These are phyloP conservation scores for Aspergillus awamori DNA, from an alignment of 2,329 filamentous ascomycete species.

Conservation along the genomic window DNA sequence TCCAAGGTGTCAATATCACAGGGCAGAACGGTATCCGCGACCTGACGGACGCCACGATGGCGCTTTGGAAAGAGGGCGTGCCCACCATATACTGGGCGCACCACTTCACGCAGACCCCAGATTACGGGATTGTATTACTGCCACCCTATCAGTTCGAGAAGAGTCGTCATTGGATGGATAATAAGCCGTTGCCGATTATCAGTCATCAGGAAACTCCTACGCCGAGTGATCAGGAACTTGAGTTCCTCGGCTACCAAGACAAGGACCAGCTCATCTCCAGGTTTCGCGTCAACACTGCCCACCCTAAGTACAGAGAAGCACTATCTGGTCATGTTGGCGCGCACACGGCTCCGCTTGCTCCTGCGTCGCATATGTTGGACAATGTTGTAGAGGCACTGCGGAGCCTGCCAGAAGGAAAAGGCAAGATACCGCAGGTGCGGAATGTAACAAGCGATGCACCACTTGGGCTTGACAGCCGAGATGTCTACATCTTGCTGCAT, in stretches of 20 bases:
- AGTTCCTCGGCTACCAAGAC: slow-evolving; percentile 19
- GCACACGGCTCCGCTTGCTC: slow-evolving; percentile 21
- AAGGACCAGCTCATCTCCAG: not conserved
- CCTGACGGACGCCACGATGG: slow-evolving; percentile 33
- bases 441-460: slow-evolving; percentile 23
- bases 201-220: no score
- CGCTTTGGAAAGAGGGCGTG: slow-evolving; percentile 48
- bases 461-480: slow-evolving; percentile 15
- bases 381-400: slow-evolving; percentile 21
- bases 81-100: slow-evolving; percentile 44
- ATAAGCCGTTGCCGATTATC: slow-evolving; percentile 14
- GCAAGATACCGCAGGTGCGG: slow-evolving; percentile 16
- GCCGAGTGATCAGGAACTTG: slow-evolving; percentile 2
- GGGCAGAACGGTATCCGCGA: slow-evolving; percentile 7
- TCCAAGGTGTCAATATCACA: slow-evolving; percentile 23
- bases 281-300: slow-evolving; percentile 22
- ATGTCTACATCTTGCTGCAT: slow-evolving; percentile 16
- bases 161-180: slow-evolving; percentile 43
- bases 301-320: slow-evolving; percentile 16
- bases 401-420: slow-evolving; percentile 16
- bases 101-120: slow-evolving; percentile 29
- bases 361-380: slow-evolving; percentile 21
- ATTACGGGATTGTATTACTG: slow-evolving; percentile 34
- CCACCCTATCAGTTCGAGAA: slow-evolving; percentile 53
- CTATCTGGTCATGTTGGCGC: slow-evolving; percentile 21